phyloP scores from a whole-genome alignment of 164 flowering plant species.

The Sedum album region DNA sequence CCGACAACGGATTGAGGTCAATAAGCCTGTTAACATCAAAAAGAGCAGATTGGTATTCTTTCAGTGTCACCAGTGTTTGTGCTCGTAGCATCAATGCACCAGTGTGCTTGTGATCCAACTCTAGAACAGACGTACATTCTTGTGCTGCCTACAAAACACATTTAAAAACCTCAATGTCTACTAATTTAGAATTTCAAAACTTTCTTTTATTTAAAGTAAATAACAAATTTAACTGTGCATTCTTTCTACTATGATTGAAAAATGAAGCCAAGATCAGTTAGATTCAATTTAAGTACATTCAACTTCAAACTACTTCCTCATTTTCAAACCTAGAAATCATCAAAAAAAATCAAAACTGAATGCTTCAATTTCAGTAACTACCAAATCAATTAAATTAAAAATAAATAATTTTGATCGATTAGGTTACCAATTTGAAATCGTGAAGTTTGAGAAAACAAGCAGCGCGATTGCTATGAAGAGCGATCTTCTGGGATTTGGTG shows the following conservation, averaged over 20 bases:
- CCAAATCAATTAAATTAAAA: too few relatives aligned
- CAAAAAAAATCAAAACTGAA: too few relatives aligned
- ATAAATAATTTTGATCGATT: too few relatives aligned
- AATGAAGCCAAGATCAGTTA: too few relatives aligned
- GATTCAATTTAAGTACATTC: too few relatives aligned
- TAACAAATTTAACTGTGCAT: too few relatives aligned
- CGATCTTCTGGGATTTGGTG: conserved; percentile 69
- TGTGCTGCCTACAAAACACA: conserved; percentile 56
- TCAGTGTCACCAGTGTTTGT: conserved; percentile 85
- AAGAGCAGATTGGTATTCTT: conserved; percentile 77
- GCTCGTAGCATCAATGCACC: conserved; percentile 96
- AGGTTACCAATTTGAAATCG: conserved; percentile 60
- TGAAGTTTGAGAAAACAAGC: conserved; percentile 82
- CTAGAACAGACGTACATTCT: conserved; percentile 88
- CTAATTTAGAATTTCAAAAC: background rate
- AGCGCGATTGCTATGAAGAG: conserved; percentile 90
- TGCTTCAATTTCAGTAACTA: background rate
- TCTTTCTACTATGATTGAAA: too few relatives aligned
- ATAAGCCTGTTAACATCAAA: conserved; percentile 88
- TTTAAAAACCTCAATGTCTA: background rate
- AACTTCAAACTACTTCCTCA: too few relatives aligned
- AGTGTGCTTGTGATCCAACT: conserved; percentile 82
- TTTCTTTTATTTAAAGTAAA: too few relatives aligned
- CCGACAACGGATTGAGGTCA: conserved; percentile 80
- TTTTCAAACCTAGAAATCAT: background rate